A percentile compares a stretch with the other conserved stretches of the same genome.
Evolutionary conservation across 805 yeast genomes (phyloP).

Genomic region (Candida nemodendra): DNA sequence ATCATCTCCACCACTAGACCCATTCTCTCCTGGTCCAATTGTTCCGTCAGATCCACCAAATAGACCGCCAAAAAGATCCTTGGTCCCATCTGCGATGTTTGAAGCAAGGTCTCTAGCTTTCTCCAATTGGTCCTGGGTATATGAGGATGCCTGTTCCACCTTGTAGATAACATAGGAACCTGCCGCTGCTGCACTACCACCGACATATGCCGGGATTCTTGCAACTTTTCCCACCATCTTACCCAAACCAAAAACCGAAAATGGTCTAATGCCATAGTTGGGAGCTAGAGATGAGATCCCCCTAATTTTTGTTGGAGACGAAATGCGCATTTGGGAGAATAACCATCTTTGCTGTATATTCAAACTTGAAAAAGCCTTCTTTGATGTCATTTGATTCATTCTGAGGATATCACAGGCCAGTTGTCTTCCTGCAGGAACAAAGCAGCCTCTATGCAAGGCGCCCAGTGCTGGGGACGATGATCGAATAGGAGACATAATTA

Average conservation of each 20-base stretch:
- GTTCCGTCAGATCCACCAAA: constrained; percentile 23
- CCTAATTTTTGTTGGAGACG: constrained; percentile 2
- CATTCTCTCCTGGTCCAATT: constrained; percentile 35
- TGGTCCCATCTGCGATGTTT: constrained; percentile 45
- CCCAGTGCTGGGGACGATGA: too few species aligned
- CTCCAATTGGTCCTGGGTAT: constrained; percentile 64
- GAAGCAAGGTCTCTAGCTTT: constrained; percentile 63
- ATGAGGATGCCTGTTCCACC: constrained; percentile 79
- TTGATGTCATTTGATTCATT: too few species aligned
- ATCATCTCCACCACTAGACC: constrained; percentile 33
- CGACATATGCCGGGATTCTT: constrained; percentile 75
- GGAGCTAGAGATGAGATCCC: constrained; percentile 4
- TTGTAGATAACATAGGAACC: constrained; percentile 91
- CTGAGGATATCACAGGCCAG: too few species aligned
- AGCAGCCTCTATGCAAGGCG: too few species aligned
- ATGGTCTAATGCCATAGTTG: constrained; percentile 13
- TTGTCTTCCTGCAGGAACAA: too few species aligned
- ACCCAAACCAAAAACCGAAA: constrained; percentile 43
- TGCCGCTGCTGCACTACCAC: constrained; percentile 92
- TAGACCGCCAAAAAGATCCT: constrained; percentile 32
- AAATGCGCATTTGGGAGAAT: constrained; percentile 6
- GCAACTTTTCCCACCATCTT: constrained; percentile 54
- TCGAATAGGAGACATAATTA: too few species aligned
- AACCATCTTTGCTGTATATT: constrained; percentile 1
- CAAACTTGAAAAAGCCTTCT: too few species aligned